Conservation (phyloP, 2,329 filamentous ascomycete genomes). For the Rutstroemia sp. region DNA sequence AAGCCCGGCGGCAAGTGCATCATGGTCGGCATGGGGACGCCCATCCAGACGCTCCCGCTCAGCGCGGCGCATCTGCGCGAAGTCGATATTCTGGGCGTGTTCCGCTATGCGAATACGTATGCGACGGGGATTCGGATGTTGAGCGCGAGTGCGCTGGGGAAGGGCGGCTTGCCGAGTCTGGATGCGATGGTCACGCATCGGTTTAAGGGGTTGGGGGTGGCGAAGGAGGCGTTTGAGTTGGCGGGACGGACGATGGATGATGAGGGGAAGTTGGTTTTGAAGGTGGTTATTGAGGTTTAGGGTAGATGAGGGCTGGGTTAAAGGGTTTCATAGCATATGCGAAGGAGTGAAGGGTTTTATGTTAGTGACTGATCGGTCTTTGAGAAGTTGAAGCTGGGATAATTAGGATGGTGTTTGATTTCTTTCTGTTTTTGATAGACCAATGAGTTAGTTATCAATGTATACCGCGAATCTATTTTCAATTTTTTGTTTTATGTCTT, state of each 20-base stretch:
- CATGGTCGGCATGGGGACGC: constrained; percentile 74
- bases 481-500: no score
- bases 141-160: constrained; percentile 33
- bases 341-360: background rate
- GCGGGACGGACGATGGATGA: constrained; percentile 62
- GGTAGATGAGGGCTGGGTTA: background rate
- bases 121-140: constrained; percentile 59
- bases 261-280: constrained; percentile 61
- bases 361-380: no score
- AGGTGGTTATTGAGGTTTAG: constrained; percentile 58
- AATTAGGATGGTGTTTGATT: no score
- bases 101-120: constrained; percentile 72
- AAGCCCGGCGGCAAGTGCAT: constrained; percentile 64
- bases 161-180: constrained; percentile 47
- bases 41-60: constrained; percentile 66
- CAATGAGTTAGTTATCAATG: no score
- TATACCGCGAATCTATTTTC: no score
- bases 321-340: background rate
- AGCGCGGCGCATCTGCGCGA: constrained; percentile 67
- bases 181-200: constrained; percentile 68
- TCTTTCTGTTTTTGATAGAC: no score
- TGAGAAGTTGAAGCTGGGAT: no score
- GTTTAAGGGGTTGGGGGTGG: constrained; percentile 56
- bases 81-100: constrained; percentile 71
- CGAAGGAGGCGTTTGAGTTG: constrained; percentile 60